phyloP scores from a whole-genome alignment of 768 basidiomycete species.

The Xanthoconium stramineum region DNA sequence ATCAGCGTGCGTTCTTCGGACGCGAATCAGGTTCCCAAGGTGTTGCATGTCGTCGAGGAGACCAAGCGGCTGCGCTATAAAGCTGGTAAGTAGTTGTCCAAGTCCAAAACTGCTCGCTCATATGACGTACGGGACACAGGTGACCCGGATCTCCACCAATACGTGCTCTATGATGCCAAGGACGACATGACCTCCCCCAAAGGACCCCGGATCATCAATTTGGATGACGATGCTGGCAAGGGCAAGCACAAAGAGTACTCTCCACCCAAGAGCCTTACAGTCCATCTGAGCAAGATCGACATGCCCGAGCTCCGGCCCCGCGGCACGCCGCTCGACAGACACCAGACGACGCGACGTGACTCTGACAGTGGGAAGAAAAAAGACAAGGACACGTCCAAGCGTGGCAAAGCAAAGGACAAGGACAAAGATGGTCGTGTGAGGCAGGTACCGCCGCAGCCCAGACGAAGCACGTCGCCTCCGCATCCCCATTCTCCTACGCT shows the following conservation, averaged over 20 bases:
- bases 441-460: background rate
- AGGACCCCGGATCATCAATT: slow-evolving; percentile 64
- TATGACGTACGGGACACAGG: slow-evolving; percentile 41
- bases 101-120: background rate
- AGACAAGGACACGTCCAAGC: slow-evolving; percentile 15
- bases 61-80: slow-evolving; percentile 75
- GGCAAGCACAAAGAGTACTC: slow-evolving; percentile 48
- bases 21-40: slow-evolving; percentile 67
- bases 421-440: slow-evolving; percentile 22
- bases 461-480: slow-evolving; percentile 8
- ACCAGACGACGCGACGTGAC: background rate
- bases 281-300: slow-evolving; percentile 82
- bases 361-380: slow-evolving; percentile 6
- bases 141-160: slow-evolving; percentile 67
- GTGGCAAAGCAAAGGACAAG: slow-evolving; percentile 34
- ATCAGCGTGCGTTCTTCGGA: slow-evolving; percentile 67
- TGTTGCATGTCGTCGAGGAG: slow-evolving; percentile 76
- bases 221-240: slow-evolving; percentile 47
- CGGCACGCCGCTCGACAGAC: background rate
- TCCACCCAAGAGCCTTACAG: slow-evolving; percentile 63
- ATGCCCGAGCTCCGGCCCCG: slow-evolving; percentile 69
- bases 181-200: slow-evolving; percentile 35
- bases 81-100: slow-evolving; percentile 45
- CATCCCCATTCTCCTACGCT: slow-evolving; percentile 1
- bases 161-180: slow-evolving; percentile 66